A percentile compares a stretch with the other conserved stretches of the same genome.
phyloP scores from a whole-genome alignment of 345 rosid genomes.

The Hypericum androsaemum region DNA sequence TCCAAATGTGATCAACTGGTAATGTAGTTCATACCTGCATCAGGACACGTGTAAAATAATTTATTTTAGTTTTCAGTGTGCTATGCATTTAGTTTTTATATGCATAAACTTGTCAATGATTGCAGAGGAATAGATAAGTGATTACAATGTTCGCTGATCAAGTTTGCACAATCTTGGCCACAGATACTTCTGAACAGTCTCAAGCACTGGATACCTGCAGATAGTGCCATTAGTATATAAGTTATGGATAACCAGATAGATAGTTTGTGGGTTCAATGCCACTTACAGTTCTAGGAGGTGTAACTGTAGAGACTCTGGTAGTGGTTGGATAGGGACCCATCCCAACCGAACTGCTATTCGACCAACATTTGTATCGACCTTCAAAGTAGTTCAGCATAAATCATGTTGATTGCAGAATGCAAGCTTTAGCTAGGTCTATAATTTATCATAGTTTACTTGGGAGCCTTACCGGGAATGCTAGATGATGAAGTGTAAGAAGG shows the following conservation, averaged over 20 bases:
- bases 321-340: slow-evolving; percentile 93
- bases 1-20: slow-evolving; percentile 94
- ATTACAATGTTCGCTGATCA: slow-evolving; percentile 78
- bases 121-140: slow-evolving; percentile 13
- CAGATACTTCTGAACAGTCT: slow-evolving; percentile 79
- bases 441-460: slow-evolving; percentile 6
- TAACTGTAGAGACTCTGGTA: slow-evolving; percentile 86
- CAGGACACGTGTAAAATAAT: background rate
- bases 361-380: slow-evolving; percentile 98
- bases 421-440: background rate
- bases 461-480: slow-evolving; percentile 82
- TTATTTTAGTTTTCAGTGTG: too few relatives aligned
- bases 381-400: slow-evolving; percentile 16
- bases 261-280: slow-evolving; percentile 4
- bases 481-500: slow-evolving; percentile 81
- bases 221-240: slow-evolving; percentile 16
- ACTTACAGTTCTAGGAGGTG: slow-evolving; percentile 90
- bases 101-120: too few relatives aligned
- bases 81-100: too few relatives aligned
- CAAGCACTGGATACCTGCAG: slow-evolving; percentile 75
- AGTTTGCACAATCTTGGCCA: slow-evolving; percentile 98
- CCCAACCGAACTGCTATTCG: slow-evolving; percentile 93
- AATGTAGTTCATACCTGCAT: slow-evolving; percentile 84
- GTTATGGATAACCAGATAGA: slow-evolving; percentile 2
- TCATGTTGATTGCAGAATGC: slow-evolving; percentile 6